Conservation (phyloP, 108 stramenopile genomes). For the Skeletonema menzelii region DNA sequence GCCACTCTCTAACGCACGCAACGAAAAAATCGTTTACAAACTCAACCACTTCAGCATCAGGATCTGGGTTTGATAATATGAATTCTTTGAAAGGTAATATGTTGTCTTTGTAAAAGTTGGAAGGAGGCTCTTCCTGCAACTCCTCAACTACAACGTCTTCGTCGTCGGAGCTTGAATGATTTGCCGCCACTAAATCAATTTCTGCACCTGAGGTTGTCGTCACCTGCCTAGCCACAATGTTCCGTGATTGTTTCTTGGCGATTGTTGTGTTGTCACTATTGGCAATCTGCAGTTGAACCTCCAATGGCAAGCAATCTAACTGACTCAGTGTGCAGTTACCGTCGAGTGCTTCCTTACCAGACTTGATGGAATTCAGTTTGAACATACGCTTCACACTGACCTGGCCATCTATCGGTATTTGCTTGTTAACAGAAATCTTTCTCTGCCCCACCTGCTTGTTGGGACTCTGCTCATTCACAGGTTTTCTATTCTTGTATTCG, state of each 20-base stretch:
- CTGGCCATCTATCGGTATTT: conserved; percentile 41
- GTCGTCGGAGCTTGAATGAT: background rate
- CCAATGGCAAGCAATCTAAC: conserved; percentile 63
- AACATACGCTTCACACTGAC: conserved; percentile 72
- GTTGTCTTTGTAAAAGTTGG: conserved; percentile 54
- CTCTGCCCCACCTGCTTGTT: background rate
- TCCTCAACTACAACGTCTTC: background rate
- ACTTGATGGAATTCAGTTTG: conserved; percentile 64
- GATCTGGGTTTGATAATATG: conserved; percentile 48
- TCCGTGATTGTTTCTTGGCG: conserved; percentile 6
- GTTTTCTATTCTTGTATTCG: conserved; percentile 9
- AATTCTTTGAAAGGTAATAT: conserved; percentile 58
- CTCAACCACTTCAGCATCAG: conserved; percentile 24
- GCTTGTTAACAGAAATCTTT: conserved; percentile 13
- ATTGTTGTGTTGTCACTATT: conserved; percentile 53
- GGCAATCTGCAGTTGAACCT: conserved; percentile 73
- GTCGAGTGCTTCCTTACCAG: conserved; percentile 46
- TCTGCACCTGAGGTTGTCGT: conserved; percentile 1
- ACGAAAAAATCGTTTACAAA: conserved; percentile 52
- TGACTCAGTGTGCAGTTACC: conserved; percentile 54
- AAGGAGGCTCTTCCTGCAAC: background rate
- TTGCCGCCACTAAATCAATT: conserved; percentile 2
- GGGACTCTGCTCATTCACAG: background rate
- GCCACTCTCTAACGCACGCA: conserved; percentile 48
- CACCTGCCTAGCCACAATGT: background rate